Evolutionary conservation across 225 moss, liverwort and hornwort species (phyloP).

Genomic region (Climacium dendroides): DNA sequence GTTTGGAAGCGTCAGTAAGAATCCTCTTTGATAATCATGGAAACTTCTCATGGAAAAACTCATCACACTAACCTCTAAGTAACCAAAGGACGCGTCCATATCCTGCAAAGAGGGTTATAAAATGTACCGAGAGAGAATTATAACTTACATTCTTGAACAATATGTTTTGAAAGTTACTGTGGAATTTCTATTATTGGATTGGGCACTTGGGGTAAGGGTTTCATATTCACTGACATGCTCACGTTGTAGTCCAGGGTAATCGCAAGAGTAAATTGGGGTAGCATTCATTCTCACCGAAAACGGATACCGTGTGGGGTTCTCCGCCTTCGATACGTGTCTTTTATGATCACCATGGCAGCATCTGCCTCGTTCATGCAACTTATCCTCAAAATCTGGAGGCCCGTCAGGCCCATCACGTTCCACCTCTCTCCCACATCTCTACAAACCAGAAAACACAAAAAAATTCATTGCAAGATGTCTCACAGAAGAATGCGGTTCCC

Average conservation of each 20-base stretch:
- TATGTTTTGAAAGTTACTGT: no score
- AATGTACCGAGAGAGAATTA: background rate
- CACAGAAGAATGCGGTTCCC: background rate
- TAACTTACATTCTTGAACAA: background rate
- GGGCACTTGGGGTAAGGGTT: background rate
- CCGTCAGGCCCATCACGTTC: background rate
- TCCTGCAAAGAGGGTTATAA: background rate
- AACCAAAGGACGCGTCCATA: background rate
- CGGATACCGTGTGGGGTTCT: conserved; percentile 15
- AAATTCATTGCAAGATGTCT: background rate
- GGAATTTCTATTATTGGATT: background rate
- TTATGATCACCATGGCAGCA: conserved; percentile 33
- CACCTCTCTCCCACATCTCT: conserved; percentile 7
- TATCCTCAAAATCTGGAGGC: conserved; percentile 14
- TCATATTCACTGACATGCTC: background rate
- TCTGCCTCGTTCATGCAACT: background rate
- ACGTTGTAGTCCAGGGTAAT: background rate
- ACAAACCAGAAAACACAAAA: background rate
- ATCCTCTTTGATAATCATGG: background rate
- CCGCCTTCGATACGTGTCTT: conserved; percentile 4
- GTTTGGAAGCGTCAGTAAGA: background rate
- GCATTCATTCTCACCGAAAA: conserved; percentile 4
- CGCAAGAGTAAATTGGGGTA: background rate
- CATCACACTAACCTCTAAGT: background rate
- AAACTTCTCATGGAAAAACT: background rate